phyloP scores from a whole-genome alignment of 2,329 filamentous ascomycete species.

The Plenodomus lindquistii region DNA sequence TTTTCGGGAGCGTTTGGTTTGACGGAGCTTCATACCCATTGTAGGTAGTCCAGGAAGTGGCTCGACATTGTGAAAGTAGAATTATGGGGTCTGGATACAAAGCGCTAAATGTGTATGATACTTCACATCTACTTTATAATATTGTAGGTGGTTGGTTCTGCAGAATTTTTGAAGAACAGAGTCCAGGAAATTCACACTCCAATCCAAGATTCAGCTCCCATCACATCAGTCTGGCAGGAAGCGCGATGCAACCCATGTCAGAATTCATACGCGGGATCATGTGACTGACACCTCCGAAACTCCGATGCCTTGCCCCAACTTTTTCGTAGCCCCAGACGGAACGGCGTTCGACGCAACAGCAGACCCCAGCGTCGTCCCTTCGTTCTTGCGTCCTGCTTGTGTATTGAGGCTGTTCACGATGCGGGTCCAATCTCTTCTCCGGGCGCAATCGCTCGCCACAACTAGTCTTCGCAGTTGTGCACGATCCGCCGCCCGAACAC shows the following conservation, averaged over 20 bases:
- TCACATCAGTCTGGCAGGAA: neutral
- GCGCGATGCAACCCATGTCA: neutral
- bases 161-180: constrained; percentile 19
- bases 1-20: constrained; percentile 42
- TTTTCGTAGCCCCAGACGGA: constrained; percentile 17
- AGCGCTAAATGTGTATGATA: constrained; percentile 14
- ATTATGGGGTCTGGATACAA: constrained; percentile 23
- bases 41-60: constrained; percentile 28
- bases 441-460: constrained; percentile 38
- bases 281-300: constrained; percentile 30
- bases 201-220: neutral
- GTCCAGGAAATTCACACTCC: constrained; percentile 19
- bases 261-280: constrained; percentile 12
- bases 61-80: constrained; percentile 3
- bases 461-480: constrained; percentile 34
- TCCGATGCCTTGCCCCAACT: constrained; percentile 29
- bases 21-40: constrained; percentile 34
- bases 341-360: constrained; percentile 20
- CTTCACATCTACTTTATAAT: constrained; percentile 10
- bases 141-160: constrained; percentile 4
- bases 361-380: constrained; percentile 34
- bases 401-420: constrained; percentile 24
- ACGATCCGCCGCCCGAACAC: constrained; percentile 24
- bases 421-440: constrained; percentile 40
- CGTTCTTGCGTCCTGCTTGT: constrained; percentile 20